Percentiles rank a stretch among this genome's conserved stretches.
Conservation (phyloP, 768 basidiomycete species). For the Ephemerocybe angulata region DNA sequence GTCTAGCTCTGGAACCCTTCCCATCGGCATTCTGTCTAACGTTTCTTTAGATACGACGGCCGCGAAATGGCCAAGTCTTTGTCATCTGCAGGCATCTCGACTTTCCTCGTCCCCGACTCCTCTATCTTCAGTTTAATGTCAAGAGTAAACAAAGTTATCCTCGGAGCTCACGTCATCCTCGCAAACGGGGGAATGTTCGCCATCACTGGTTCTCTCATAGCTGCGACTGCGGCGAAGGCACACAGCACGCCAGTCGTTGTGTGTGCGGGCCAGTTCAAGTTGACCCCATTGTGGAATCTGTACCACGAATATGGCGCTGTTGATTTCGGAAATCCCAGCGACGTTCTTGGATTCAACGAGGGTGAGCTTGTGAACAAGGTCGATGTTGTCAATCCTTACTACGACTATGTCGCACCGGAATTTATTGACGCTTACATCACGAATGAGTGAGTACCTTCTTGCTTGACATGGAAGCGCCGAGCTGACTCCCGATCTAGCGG, state of each 20-base stretch:
- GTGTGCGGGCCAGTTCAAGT: slow-evolving; percentile 93
- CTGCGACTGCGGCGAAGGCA: slow-evolving; percentile 81
- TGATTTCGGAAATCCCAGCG: slow-evolving; percentile 68
- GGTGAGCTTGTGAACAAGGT: slow-evolving; percentile 80
- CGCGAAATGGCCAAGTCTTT: slow-evolving; percentile 80
- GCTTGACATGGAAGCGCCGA: slow-evolving; percentile 10
- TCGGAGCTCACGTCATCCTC: slow-evolving; percentile 93
- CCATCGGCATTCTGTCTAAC: slow-evolving; percentile 2
- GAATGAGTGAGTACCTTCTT: slow-evolving; percentile 75
- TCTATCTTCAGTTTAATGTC: slow-evolving; percentile 96
- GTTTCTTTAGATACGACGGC: slow-evolving; percentile 64
- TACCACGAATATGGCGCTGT: slow-evolving; percentile 83
- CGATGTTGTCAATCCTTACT: slow-evolving; percentile 93
- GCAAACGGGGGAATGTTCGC: slow-evolving; percentile 97
- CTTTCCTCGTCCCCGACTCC: slow-evolving; percentile 96
- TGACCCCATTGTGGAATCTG: slow-evolving; percentile 87
- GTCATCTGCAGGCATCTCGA: slow-evolving; percentile 79
- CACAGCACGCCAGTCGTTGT: slow-evolving; percentile 93
- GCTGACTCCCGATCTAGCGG: slow-evolving; percentile 52
- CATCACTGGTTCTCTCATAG: slow-evolving; percentile 78
- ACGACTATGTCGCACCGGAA: slow-evolving; percentile 92
- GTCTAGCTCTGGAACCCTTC: slow-evolving; percentile 41
- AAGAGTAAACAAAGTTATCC: slow-evolving; percentile 92
- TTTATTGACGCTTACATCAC: slow-evolving; percentile 92
- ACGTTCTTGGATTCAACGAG: slow-evolving; percentile 71